Base-by-base conservation (phyloP, 139 green algal genomes). In the Mychonastes homosphaera region DNA sequence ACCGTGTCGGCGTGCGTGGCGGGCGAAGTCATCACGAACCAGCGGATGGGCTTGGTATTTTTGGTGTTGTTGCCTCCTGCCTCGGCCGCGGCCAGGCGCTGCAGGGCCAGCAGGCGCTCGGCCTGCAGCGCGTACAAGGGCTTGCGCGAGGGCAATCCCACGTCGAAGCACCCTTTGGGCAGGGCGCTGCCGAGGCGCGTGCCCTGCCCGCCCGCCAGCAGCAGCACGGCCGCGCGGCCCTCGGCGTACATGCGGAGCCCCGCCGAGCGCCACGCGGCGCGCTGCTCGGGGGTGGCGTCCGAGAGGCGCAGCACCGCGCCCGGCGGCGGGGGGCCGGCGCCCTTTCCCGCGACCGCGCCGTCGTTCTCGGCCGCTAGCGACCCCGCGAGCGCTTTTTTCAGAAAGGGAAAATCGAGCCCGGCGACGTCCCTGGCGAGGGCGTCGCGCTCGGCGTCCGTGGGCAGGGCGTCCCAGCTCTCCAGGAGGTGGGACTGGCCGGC, bases 161-260 rank as follows among this genome's bases (percentile, higher is more conserved):
- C 85, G 73, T 96, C 78, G 56, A 85, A 95, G 70, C 90, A 97
- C 45, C 91, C 91, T 70, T 96, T 97, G 38, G 90, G 90, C 6
- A 62, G 43, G 6, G 53, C 57, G 71, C 73, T 91, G 29, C 91
- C 91, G 50, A 98, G 71, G 3, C 91, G 81, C 15, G 90, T 97
- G 58, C 91, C 91, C 67, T 98, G 90, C 4, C 89, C 85, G 26
- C 90, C 90, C 8, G 90, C 87, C 53, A 97, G 72, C 52, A 96
- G 58, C 46, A 97, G 53, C 28, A 94, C 77, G 0, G 65, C 13
- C 34, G 8, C 28, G 5, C 53, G 19, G 27, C 62, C 66, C 64
- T 72, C 64, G 0, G 70, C 77, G 23, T 83, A 73, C 30, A 83
- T 47, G 32, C 40, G 29, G 30, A 84, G 40, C 3, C 81, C 81